Base-by-base conservation (phyloP, 2,329 filamentous ascomycete species). In the Botryosphaeria dothidea region DNA sequence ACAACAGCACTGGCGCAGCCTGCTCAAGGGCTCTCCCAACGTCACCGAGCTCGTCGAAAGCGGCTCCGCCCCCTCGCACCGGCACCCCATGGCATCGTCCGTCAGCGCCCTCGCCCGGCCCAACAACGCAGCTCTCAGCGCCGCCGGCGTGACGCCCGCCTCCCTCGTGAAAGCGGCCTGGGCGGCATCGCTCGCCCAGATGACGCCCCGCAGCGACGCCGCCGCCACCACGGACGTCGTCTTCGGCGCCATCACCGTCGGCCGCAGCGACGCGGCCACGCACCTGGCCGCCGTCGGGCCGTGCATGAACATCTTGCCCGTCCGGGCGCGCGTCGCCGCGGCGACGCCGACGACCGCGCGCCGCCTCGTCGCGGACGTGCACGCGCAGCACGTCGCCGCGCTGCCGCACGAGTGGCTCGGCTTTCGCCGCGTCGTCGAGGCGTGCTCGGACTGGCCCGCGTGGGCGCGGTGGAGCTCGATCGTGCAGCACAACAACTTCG, bases 181-280 rank as follows among this genome's bases (percentile, higher is more conserved):
- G 72, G 69, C 70, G 0, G 36, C 70, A 0, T 76, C 78, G 7
- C 69, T 83, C 3, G 76, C 68, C 3, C 56, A 62, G 21, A 67
- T 72, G 49, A 8, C 31, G 1, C 7, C 1, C 31, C 7, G 31
- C 31, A 11, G 13, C 31, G 31, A 34, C 7, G 66, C 67, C 0
- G 74, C 79, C 0, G 71, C 73, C 23, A 73, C 69, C 21, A 66
- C 69, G 0, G 80, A 82, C 62, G 71, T 80, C 45, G 75, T 81
- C 17, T 81, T 81, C 31, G 79, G 79, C 0, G 73, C 78, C 65
- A 77, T 81, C 51, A 75, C 72, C 51, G 76, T 72, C 31, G 79
- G 79, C 1, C 78, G 79, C 64, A 80, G 78, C 63, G 70, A 74
- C 51, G 65, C 68, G 4, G 71, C 79, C 8, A 67, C 68, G 1